phyloP scores from a whole-genome alignment of 148 eudicot species.

The Fagopyrum esculentum region DNA sequence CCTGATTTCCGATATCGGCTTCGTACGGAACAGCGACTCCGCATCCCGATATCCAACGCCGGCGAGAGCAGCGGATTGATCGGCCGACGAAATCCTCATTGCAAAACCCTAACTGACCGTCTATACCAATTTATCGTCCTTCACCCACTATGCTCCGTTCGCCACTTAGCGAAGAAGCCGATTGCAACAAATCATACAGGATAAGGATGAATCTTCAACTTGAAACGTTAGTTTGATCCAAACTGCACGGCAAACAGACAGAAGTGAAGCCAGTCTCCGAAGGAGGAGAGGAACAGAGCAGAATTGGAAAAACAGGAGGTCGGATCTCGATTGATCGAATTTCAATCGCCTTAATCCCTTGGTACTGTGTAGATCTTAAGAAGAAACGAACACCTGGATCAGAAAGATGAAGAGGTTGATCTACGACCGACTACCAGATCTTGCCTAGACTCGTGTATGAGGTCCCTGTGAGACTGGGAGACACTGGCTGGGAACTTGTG shows the following conservation, averaged over 20 bases:
- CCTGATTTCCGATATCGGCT: constrained; percentile 56
- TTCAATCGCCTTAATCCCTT: neutral
- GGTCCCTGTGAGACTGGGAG: too few species aligned
- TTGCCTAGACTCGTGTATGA: too few species aligned
- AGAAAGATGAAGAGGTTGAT: too few species aligned
- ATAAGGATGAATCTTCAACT: neutral
- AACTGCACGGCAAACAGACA: neutral
- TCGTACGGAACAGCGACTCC: constrained; percentile 38
- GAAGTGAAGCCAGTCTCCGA: neutral
- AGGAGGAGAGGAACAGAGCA: neutral
- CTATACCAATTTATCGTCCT: neutral
- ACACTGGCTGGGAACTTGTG: too few species aligned
- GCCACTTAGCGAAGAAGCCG: constrained; percentile 2
- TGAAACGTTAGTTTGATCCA: neutral
- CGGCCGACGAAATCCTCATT: constrained; percentile 23
- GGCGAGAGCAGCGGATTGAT: constrained; percentile 23
- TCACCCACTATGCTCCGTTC: constrained; percentile 1
- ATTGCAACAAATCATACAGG: neutral
- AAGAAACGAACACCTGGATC: too few species aligned
- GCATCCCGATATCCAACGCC: constrained; percentile 35
- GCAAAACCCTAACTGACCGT: constrained; percentile 6
- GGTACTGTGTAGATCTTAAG: neutral
- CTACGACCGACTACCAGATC: too few species aligned
- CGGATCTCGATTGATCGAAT: neutral
- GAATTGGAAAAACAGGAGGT: neutral